Evolutionary conservation across 177 flowering plant species (phyloP).

Genomic region (Vitis hybrid): DNA sequence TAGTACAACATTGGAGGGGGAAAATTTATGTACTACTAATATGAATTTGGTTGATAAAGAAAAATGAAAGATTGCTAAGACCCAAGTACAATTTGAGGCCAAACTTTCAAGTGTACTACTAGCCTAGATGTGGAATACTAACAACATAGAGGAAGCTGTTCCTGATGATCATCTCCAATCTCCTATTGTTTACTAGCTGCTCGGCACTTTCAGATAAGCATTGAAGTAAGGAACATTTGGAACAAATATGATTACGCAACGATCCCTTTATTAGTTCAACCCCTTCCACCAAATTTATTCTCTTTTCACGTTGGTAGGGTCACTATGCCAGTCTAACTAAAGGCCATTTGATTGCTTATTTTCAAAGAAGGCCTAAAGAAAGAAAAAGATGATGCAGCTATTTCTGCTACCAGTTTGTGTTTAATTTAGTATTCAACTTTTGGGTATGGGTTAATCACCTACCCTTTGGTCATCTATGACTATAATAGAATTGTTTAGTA

Average conservation of each 20-base stretch:
- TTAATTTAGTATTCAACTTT: no score
- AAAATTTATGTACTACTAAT: constrained; percentile 5
- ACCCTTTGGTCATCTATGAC: no score
- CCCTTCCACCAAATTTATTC: constrained; percentile 23
- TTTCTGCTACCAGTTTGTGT: no score
- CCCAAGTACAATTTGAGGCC: no score
- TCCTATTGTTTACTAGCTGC: not conserved
- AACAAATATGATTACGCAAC: constrained; percentile 3
- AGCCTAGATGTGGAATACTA: no score
- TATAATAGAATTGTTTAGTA: no score
- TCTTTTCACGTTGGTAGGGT: not conserved
- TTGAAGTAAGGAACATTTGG: constrained; percentile 2
- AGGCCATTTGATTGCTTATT: constrained; percentile 6
- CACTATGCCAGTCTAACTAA: not conserved
- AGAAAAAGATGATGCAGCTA: not conserved
- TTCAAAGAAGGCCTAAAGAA: constrained; percentile 1
- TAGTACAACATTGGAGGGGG: no score
- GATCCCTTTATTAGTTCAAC: constrained; percentile 28
- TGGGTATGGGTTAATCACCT: no score
- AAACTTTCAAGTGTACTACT: no score
- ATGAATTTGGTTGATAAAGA: not conserved
- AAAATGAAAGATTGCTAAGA: no score
- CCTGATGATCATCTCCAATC: no score
- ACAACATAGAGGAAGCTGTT: no score
- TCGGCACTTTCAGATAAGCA: not conserved